Evolutionary conservation across 2,329 filamentous ascomycete genomes (phyloP).

Genomic region (Monosporascus sp.): DNA sequence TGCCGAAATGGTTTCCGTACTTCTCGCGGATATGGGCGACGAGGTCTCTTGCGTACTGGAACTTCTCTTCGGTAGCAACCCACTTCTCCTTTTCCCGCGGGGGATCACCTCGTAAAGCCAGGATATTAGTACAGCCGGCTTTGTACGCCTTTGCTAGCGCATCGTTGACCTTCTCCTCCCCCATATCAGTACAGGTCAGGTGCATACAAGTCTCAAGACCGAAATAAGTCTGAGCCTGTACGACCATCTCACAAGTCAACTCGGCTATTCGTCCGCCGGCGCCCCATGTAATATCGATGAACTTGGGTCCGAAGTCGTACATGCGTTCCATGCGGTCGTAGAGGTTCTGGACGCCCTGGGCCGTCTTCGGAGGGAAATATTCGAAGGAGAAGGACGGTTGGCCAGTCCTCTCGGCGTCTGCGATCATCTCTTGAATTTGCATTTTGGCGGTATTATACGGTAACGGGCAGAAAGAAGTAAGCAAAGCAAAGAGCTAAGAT

Average conservation of each 20-base stretch:
- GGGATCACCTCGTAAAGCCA: slow-evolving; percentile 88
- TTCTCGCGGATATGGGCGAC: slow-evolving; percentile 68
- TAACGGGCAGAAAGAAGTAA: not conserved
- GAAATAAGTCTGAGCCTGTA: slow-evolving; percentile 89
- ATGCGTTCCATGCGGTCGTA: slow-evolving; percentile 99
- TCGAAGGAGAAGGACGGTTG: slow-evolving; percentile 96
- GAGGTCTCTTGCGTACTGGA: slow-evolving; percentile 87
- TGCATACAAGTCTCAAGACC: slow-evolving; percentile 99
- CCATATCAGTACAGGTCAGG: slow-evolving; percentile 98
- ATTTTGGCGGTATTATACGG: slow-evolving; percentile 49
- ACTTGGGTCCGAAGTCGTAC: slow-evolving; percentile 88
- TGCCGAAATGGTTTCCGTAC: slow-evolving; percentile 90
- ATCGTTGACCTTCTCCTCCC: slow-evolving; percentile 81
- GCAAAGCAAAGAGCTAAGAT: not conserved
- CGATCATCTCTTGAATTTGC: slow-evolving; percentile 93
- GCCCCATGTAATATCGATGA: slow-evolving; percentile 98
- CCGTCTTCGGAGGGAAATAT: slow-evolving; percentile 97
- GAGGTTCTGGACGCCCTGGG: slow-evolving; percentile 95
- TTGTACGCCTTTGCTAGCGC: slow-evolving; percentile 86
- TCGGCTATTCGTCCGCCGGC: slow-evolving; percentile 87
- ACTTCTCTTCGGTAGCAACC: slow-evolving; percentile 80
- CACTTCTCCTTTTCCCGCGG: slow-evolving; percentile 91
- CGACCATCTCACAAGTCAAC: slow-evolving; percentile 95
- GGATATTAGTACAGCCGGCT: slow-evolving; percentile 93
- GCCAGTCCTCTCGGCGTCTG: slow-evolving; percentile 70